Evolutionary conservation across 2,329 filamentous ascomycete species (phyloP).

Genomic region (Epichloe sibirici): DNA sequence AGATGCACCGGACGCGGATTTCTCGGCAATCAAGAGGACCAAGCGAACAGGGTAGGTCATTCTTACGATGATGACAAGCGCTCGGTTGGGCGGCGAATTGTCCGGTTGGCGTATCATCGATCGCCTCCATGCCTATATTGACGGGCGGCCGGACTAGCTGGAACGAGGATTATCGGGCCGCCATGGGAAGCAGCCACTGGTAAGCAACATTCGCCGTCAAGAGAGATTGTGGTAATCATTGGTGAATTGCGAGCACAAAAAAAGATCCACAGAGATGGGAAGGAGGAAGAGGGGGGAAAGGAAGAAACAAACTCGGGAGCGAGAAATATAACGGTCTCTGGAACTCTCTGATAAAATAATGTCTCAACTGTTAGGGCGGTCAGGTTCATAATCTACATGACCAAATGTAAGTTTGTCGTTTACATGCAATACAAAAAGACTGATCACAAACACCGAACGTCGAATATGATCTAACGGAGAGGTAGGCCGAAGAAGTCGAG

Average conservation of each 20-base stretch:
- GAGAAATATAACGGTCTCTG: background rate
- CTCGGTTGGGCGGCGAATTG: too few species aligned
- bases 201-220: background rate
- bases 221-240: too few species aligned
- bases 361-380: too few species aligned
- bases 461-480: background rate
- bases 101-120: too few species aligned
- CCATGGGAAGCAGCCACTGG: too few species aligned
- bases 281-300: background rate
- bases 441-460: background rate
- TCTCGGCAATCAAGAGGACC: slow-evolving; percentile 18
- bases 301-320: too few species aligned
- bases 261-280: background rate
- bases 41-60: slow-evolving; percentile 13
- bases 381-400: background rate
- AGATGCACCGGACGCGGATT: slow-evolving; percentile 9
- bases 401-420: background rate
- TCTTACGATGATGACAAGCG: too few species aligned
- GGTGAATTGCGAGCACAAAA: background rate
- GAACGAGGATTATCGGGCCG: too few species aligned
- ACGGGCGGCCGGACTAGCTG: too few species aligned
- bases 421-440: background rate
- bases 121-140: too few species aligned
- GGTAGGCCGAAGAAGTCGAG: background rate
- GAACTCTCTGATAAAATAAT: too few species aligned